Percentiles rank a stretch among this genome's conserved stretches.
These are phyloP conservation scores for Kalaharituber pfeilii DNA, from an alignment of 2,329 filamentous ascomycete genomes.

Conservation along the genomic window DNA sequence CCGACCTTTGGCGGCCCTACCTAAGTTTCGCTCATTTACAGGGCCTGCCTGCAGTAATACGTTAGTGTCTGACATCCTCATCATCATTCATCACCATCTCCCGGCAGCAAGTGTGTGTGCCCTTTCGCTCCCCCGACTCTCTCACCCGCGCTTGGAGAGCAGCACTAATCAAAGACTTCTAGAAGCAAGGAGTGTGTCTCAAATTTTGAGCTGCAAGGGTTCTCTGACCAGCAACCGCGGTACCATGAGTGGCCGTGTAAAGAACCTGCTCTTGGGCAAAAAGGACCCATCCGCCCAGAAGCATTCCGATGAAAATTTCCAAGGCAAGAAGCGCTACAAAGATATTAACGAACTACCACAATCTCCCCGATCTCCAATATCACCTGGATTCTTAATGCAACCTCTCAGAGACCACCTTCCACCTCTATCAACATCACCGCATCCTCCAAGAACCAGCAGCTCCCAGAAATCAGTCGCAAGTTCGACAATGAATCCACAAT, in stretches of 20 bases:
- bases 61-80: background rate
- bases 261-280: slow-evolving; percentile 1
- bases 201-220: background rate
- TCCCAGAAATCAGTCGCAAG: background rate
- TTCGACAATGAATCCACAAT: background rate
- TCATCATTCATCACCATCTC: background rate
- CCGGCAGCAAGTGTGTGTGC: background rate
- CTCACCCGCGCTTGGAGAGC: background rate
- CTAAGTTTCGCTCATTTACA: background rate
- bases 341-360: background rate
- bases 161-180: background rate
- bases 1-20: background rate
- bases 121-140: background rate
- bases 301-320: background rate
- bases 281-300: background rate
- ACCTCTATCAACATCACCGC: background rate
- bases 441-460: slow-evolving; percentile 1
- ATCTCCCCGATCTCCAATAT: background rate
- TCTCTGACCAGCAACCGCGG: background rate
- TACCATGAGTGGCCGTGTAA: slow-evolving; percentile 1
- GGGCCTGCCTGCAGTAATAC: background rate
- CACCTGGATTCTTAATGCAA: background rate
- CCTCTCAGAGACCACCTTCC: background rate
- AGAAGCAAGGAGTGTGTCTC: slow-evolving; percentile 1
- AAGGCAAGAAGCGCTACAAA: background rate